phyloP scores from a whole-genome alignment of 2,329 filamentous ascomycete species.

The Escovopsis sp. region DNA sequence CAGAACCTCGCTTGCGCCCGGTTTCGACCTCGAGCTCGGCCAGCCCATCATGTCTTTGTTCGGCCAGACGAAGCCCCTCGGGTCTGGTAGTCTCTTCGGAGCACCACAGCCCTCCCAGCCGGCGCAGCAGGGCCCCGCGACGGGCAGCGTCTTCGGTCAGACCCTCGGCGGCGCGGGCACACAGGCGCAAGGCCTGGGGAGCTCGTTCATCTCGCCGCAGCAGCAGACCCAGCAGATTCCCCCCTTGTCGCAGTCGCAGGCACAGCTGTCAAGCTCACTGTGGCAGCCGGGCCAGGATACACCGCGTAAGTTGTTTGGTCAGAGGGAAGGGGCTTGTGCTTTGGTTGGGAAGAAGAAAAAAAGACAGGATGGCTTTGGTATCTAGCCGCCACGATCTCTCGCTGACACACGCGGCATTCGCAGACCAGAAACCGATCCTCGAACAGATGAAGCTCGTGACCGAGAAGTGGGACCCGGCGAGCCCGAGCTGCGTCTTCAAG shows the following conservation, averaged over 20 bases:
- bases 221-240: conserved; percentile 28
- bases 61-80: conserved; percentile 21
- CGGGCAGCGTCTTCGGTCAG: conserved; percentile 16
- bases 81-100: conserved; percentile 20
- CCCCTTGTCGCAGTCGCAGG: conserved; percentile 27
- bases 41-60: conserved; percentile 21
- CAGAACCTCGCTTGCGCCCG: conserved; percentile 4
- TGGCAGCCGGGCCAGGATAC: conserved; percentile 38
- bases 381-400: background rate
- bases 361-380: background rate
- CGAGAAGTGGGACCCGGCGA: conserved; percentile 58
- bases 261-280: conserved; percentile 32
- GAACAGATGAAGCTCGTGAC: conserved; percentile 58
- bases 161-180: conserved; percentile 17
- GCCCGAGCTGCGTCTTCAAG: conserved; percentile 58
- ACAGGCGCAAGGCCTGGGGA: conserved; percentile 19
- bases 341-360: too few relatives aligned
- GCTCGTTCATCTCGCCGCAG: conserved; percentile 19
- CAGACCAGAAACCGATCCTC: conserved; percentile 52
- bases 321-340: background rate
- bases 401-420: background rate
- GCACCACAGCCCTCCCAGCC: conserved; percentile 21
- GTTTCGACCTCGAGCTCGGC: conserved; percentile 1
- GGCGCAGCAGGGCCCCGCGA: conserved; percentile 11
- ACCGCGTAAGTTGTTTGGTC: conserved; percentile 24